Conservation (phyloP, 768 basidiomycete species). For the Tricholoma bakamatsutake region DNA sequence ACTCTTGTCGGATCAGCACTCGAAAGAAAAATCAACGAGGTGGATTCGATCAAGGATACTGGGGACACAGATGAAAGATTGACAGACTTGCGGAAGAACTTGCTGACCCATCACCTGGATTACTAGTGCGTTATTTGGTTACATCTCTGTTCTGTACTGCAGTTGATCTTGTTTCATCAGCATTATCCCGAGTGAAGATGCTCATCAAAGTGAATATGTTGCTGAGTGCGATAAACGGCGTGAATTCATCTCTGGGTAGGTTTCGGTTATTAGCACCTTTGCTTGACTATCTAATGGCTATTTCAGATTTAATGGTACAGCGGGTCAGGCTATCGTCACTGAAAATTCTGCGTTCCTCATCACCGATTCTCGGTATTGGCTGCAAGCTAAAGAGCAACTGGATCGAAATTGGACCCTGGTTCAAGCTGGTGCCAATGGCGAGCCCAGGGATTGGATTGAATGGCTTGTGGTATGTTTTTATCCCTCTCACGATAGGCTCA, state of each 20-base stretch:
- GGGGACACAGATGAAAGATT: slow-evolving; percentile 57
- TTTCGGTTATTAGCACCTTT: slow-evolving; percentile 3
- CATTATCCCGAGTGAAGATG: slow-evolving; percentile 73
- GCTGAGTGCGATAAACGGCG: slow-evolving; percentile 70
- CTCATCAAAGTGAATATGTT: slow-evolving; percentile 81
- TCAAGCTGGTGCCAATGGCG: slow-evolving; percentile 44
- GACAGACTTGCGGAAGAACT: slow-evolving; percentile 55
- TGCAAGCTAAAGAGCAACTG: slow-evolving; percentile 65
- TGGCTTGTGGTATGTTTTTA: slow-evolving; percentile 55
- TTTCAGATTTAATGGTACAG: slow-evolving; percentile 33
- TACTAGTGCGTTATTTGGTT: slow-evolving; percentile 57
- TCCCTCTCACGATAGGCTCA: neutral
- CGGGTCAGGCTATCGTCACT: slow-evolving; percentile 69
- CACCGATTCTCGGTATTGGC: slow-evolving; percentile 80
- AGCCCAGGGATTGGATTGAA: slow-evolving; percentile 71
- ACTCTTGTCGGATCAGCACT: slow-evolving; percentile 73
- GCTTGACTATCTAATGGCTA: neutral
- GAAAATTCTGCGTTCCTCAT: slow-evolving; percentile 64
- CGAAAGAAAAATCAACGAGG: slow-evolving; percentile 64
- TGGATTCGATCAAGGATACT: slow-evolving; percentile 44
- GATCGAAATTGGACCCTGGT: slow-evolving; percentile 73
- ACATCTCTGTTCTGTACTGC: neutral
- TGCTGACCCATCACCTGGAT: slow-evolving; percentile 64
- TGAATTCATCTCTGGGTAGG: slow-evolving; percentile 73
- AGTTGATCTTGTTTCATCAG: slow-evolving; percentile 30